These are phyloP conservation scores for Plenodomus tracheiphilus DNA, from an alignment of 2,329 filamentous ascomycete species.

Conservation along the genomic window DNA sequence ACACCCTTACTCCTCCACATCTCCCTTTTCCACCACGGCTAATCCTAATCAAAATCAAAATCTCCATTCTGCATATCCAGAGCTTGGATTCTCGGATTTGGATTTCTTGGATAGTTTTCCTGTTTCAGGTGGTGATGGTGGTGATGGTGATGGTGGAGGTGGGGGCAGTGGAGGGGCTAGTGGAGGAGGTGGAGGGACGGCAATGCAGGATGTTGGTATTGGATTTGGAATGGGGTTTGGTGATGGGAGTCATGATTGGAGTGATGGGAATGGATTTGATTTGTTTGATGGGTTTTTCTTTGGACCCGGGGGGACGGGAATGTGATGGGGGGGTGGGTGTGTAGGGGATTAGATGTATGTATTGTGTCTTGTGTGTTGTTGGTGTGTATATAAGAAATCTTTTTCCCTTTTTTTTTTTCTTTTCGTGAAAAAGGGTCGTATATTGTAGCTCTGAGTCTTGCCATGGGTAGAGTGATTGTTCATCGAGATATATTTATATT, in stretches of 20 bases:
- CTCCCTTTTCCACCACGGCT: not conserved
- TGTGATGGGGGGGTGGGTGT: conserved; percentile 3
- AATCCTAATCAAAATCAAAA: conserved; percentile 19
- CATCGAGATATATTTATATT: no score
- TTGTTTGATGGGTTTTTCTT: conserved; percentile 67
- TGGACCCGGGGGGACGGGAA: conserved; percentile 25
- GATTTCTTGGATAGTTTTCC: conserved; percentile 60
- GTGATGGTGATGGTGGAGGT: conserved; percentile 37
- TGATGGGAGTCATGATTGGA: conserved; percentile 61
- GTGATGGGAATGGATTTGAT: conserved; percentile 48
- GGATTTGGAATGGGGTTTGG: conserved; percentile 55
- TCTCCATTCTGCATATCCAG: conserved; percentile 33
- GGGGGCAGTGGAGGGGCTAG: conserved; percentile 13
- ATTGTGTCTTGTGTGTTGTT: no score
- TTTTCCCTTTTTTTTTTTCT: no score
- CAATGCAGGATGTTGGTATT: conserved; percentile 63
- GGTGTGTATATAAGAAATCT: no score
- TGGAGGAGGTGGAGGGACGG: conserved; percentile 43
- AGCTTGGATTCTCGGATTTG: conserved; percentile 51
- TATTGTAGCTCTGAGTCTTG: no score
- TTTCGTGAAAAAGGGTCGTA: no score
- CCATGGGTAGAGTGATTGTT: no score
- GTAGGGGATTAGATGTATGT: not conserved
- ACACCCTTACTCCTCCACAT: conserved; percentile 38
- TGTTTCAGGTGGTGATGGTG: conserved; percentile 34